Conservation (phyloP, 495 filamentous ascomycete genomes). For the Penicillium goetzii region DNA sequence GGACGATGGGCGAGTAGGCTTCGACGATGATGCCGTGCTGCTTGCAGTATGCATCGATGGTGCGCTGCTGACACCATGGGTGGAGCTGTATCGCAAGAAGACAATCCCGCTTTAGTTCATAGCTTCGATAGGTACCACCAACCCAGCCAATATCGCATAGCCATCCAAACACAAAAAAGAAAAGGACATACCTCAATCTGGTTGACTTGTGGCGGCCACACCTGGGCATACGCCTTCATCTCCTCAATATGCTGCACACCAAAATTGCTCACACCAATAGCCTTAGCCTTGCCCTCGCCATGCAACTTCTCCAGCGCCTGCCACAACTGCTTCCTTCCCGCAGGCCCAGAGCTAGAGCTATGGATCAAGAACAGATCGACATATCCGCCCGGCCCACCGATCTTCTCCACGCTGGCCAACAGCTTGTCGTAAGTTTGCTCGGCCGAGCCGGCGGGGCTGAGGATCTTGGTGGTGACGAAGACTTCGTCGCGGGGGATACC, state of each 20-base stretch:
- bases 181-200: constrained; percentile 62
- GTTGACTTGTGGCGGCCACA: constrained; percentile 70
- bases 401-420: constrained; percentile 63
- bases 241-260: constrained; percentile 64
- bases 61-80: constrained; percentile 68
- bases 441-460: constrained; percentile 55
- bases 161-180: background rate
- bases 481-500: constrained; percentile 59
- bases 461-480: constrained; percentile 71
- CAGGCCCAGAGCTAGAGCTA: constrained; percentile 55
- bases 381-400: constrained; percentile 63
- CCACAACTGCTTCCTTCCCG: constrained; percentile 64
- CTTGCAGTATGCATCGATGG: constrained; percentile 63
- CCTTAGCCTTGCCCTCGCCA: constrained; percentile 59
- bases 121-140: background rate
- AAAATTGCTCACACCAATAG: constrained; percentile 74
- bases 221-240: constrained; percentile 62
- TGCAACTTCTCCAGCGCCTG: constrained; percentile 63
- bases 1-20: constrained; percentile 69
- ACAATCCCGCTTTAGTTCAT: background rate
- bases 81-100: constrained; percentile 53
- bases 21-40: constrained; percentile 62
- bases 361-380: constrained; percentile 76
- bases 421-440: constrained; percentile 63
- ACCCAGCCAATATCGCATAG: constrained; percentile 4